These are phyloP conservation scores for Penicillium ochrochloron DNA, from an alignment of 495 filamentous ascomycete species.

Conservation along the genomic window DNA sequence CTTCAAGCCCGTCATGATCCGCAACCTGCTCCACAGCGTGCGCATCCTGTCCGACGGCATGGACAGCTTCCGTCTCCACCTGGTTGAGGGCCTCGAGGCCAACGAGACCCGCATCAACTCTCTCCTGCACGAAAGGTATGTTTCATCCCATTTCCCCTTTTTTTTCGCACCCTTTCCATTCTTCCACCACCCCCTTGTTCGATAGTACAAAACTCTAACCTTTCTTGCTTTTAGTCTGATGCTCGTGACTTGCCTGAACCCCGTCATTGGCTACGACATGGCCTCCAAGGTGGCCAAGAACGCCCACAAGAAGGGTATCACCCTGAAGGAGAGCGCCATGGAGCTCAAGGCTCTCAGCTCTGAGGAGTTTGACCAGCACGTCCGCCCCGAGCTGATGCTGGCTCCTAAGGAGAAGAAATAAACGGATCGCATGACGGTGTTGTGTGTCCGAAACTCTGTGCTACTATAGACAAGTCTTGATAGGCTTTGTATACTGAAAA, in stretches of 20 bases:
- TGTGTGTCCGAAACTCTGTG: slow-evolving; percentile 18
- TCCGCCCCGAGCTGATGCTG: slow-evolving; percentile 97
- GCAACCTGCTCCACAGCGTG: slow-evolving; percentile 89
- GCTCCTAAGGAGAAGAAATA: slow-evolving; percentile 70
- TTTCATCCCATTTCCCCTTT: slow-evolving; percentile 6
- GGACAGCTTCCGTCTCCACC: slow-evolving; percentile 90
- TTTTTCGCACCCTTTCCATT: neutral
- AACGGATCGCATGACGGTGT: slow-evolving; percentile 18
- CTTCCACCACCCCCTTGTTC: slow-evolving; percentile 9
- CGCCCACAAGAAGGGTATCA: slow-evolving; percentile 96
- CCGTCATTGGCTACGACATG: slow-evolving; percentile 98
- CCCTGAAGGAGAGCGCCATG: slow-evolving; percentile 90
- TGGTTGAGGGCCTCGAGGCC: slow-evolving; percentile 85
- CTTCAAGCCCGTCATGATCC: slow-evolving; percentile 96
- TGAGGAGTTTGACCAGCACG: slow-evolving; percentile 88
- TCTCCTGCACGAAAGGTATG: slow-evolving; percentile 84
- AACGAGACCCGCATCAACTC: slow-evolving; percentile 88
- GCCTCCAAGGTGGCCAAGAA: slow-evolving; percentile 98
- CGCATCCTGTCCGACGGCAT: slow-evolving; percentile 89
- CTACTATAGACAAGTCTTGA: slow-evolving; percentile 27
- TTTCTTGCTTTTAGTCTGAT: slow-evolving; percentile 68
- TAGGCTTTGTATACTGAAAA: slow-evolving; percentile 35
- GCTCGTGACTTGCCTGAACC: slow-evolving; percentile 98
- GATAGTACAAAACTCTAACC: slow-evolving; percentile 28
- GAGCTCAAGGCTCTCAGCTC: slow-evolving; percentile 88